These are phyloP conservation scores for Epichloe typhina DNA, from an alignment of 2,329 filamentous ascomycete species.

Conservation along the genomic window DNA sequence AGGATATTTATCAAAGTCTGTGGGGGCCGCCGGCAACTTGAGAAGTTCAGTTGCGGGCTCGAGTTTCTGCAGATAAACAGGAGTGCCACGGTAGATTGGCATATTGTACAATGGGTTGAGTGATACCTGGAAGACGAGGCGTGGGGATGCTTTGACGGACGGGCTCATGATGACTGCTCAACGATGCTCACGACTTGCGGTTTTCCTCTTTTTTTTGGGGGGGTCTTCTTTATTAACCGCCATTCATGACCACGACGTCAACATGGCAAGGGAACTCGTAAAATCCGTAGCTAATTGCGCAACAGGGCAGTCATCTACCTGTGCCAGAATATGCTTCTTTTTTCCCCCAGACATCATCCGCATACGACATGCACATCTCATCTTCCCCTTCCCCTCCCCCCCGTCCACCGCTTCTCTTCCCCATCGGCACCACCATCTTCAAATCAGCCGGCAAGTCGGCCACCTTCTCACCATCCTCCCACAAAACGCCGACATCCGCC, in stretches of 20 bases:
- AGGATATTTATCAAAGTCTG: background rate
- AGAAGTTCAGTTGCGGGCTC: too few relatives aligned
- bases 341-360: background rate
- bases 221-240: too few relatives aligned
- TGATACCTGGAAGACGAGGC: too few relatives aligned
- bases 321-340: background rate
- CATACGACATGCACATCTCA: background rate
- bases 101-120: too few relatives aligned
- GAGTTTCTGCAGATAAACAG: too few relatives aligned
- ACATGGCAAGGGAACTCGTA: too few relatives aligned
- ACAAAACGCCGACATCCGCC: slow-evolving; percentile 49
- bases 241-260: too few relatives aligned
- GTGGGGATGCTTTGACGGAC: too few relatives aligned
- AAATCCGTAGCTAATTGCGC: background rate
- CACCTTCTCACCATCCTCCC: slow-evolving; percentile 54
- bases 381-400: slow-evolving; percentile 13
- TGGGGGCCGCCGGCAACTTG: background rate
- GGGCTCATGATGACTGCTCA: background rate
- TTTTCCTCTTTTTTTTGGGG: background rate
- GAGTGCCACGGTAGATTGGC: too few relatives aligned
- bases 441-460: slow-evolving; percentile 52
- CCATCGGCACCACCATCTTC: slow-evolving; percentile 31
- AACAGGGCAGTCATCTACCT: too few relatives aligned
- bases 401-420: slow-evolving; percentile 31
- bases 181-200: background rate